Conservation (phyloP, 2,329 filamentous ascomycete genomes). For the Penicillium sp. region DNA sequence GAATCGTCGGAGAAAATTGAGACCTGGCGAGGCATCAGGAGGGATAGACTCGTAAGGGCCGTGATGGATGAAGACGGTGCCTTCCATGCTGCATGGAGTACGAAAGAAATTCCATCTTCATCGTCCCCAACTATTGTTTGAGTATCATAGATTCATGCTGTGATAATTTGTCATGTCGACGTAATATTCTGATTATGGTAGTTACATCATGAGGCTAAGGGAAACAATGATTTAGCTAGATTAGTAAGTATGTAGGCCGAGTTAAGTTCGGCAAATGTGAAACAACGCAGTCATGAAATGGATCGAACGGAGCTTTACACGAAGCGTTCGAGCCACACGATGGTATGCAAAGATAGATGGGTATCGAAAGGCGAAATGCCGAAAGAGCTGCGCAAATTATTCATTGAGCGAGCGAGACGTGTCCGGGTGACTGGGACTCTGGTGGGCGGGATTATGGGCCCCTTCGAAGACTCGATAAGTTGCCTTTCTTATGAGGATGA, state of each 20-base stretch:
- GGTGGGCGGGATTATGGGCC: too few species aligned
- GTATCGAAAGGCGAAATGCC: neutral
- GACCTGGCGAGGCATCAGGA: conserved; percentile 15
- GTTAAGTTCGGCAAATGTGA: neutral
- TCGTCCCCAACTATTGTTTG: neutral
- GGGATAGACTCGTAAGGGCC: conserved; percentile 22
- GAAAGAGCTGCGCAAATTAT: too few species aligned
- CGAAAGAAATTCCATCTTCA: neutral
- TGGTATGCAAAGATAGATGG: neutral
- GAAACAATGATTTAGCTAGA: neutral
- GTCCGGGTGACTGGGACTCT: neutral
- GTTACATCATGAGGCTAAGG: conserved; percentile 9
- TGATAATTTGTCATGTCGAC: conserved; percentile 1
- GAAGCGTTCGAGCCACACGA: neutral
- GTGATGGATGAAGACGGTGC: conserved; percentile 16
- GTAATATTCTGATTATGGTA: neutral
- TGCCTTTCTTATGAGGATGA: neutral
- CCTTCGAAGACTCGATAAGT: neutral
- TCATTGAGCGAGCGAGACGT: too few species aligned
- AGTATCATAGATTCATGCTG: neutral
- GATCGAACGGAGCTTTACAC: too few species aligned
- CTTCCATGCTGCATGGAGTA: conserved; percentile 6
- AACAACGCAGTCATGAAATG: neutral
- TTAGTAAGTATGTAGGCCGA: neutral
- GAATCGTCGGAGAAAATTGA: conserved; percentile 23